phyloP scores from a whole-genome alignment of 345 rosid genomes.

The Sonneratia alba region DNA sequence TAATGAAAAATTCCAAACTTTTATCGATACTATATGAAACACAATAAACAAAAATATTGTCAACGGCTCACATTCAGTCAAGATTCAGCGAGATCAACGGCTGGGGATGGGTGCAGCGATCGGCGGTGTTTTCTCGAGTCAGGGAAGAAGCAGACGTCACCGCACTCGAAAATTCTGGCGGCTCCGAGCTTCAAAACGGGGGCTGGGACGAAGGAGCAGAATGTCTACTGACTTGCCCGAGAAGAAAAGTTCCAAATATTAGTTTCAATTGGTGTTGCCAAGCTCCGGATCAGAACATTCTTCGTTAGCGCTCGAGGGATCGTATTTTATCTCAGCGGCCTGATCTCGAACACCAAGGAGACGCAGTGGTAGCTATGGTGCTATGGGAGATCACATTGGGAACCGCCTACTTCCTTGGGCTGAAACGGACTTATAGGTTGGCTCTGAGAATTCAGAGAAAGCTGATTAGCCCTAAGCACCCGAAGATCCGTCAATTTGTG shows the following conservation, averaged over 20 bases:
- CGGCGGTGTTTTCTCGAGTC: not conserved
- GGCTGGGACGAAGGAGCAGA: not conserved
- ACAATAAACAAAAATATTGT: not conserved
- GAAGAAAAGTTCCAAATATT: not conserved
- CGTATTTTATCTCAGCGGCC: not conserved
- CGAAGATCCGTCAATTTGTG: conserved; percentile 48
- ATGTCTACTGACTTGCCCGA: conserved; percentile 3
- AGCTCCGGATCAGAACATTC: not conserved
- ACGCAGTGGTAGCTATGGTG: conserved; percentile 36
- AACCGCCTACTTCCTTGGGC: conserved; percentile 80
- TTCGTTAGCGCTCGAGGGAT: not conserved
- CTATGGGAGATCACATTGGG: conserved; percentile 84
- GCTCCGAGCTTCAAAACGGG: not conserved
- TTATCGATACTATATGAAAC: too few relatives aligned
- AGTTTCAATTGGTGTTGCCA: not conserved
- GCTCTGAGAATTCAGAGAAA: conserved; percentile 70
- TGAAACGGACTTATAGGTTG: conserved; percentile 61
- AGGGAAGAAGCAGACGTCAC: not conserved
- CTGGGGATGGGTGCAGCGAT: not conserved
- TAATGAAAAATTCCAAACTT: too few relatives aligned
- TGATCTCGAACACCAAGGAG: not conserved
- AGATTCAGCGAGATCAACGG: not conserved
- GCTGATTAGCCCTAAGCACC: conserved; percentile 42
- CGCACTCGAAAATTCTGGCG: not conserved
- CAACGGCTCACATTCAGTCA: not conserved